Evolutionary conservation across 1,284 basidiomycete species (phyloP).

Genomic region (Trametes versicolor): DNA sequence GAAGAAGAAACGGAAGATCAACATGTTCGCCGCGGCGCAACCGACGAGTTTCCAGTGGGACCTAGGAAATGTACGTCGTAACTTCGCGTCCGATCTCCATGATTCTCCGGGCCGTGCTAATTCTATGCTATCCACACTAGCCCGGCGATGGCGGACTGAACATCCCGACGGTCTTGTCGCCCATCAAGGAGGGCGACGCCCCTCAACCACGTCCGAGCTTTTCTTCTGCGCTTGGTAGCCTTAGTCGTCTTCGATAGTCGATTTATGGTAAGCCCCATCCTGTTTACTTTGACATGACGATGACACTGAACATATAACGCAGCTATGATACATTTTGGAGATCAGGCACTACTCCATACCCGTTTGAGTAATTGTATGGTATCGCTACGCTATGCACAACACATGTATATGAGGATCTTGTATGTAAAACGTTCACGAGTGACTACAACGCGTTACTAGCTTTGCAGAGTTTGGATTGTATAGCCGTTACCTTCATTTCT

Average conservation of each 20-base stretch:
- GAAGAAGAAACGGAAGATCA: conserved; percentile 73
- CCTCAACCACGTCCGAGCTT: conserved; percentile 58
- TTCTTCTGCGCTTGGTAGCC: conserved; percentile 20
- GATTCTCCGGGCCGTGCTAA: background rate
- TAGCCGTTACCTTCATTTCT: too few relatives aligned
- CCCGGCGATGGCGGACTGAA: conserved; percentile 52
- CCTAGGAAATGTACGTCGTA: conserved; percentile 47
- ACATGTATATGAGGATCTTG: too few relatives aligned
- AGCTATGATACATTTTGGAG: too few relatives aligned
- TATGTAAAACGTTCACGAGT: too few relatives aligned
- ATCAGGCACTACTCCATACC: too few relatives aligned
- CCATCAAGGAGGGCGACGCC: conserved; percentile 62
- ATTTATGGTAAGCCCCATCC: background rate
- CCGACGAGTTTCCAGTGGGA: conserved; percentile 54
- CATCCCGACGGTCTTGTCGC: conserved; percentile 71
- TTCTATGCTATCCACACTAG: conserved; percentile 16
- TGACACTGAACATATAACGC: too few relatives aligned
- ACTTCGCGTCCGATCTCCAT: background rate
- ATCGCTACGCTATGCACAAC: too few relatives aligned
- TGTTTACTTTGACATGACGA: too few relatives aligned
- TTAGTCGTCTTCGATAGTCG: conserved; percentile 25
- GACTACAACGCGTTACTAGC: too few relatives aligned
- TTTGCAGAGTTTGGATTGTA: too few relatives aligned
- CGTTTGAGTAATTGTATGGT: too few relatives aligned
- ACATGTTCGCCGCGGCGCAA: conserved; percentile 57